A percentile compares a stretch with the other conserved stretches of the same genome.
These are phyloP conservation scores for Schrenkiella parvula DNA, from an alignment of 345 rosid species.

Conservation along the genomic window DNA sequence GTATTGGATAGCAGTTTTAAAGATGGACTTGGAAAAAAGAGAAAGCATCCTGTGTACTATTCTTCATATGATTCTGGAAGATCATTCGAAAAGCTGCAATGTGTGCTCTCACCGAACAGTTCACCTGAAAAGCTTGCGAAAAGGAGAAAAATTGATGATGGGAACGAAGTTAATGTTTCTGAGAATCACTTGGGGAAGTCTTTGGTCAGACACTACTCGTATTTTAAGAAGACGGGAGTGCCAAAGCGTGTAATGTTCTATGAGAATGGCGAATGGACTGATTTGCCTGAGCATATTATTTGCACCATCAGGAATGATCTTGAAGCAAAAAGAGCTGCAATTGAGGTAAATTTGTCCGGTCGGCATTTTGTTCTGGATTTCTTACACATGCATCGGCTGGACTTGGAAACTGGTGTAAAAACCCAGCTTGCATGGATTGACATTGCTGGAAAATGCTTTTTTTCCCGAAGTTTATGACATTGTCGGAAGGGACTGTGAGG, in stretches of 20 bases:
- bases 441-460: constrained; percentile 63
- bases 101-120: constrained; percentile 29
- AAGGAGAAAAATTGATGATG: constrained; percentile 42
- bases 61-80: constrained; percentile 41
- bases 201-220: constrained; percentile 53
- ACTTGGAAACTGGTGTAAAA: constrained; percentile 55
- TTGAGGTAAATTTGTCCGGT: constrained; percentile 51
- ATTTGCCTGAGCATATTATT: constrained; percentile 49
- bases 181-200: constrained; percentile 39
- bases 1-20: constrained; percentile 45
- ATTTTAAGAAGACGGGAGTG: constrained; percentile 59
- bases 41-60: constrained; percentile 39
- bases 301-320: constrained; percentile 51
- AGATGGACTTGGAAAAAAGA: constrained; percentile 37
- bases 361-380: constrained; percentile 58
- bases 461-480: constrained; percentile 59
- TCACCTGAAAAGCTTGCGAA: constrained; percentile 37
- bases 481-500: constrained; percentile 27
- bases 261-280: constrained; percentile 66
- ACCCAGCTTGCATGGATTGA: constrained; percentile 92
- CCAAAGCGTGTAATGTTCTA: constrained; percentile 70
- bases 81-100: constrained; percentile 33
- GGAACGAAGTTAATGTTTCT: constrained; percentile 28
- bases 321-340: constrained; percentile 52
- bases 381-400: constrained; percentile 66